Evolutionary conservation across 176 grass and related monocot species (phyloP), one percentile per base, ranked within the genome.

Genomic region (Aechmea fasciata): DNA sequence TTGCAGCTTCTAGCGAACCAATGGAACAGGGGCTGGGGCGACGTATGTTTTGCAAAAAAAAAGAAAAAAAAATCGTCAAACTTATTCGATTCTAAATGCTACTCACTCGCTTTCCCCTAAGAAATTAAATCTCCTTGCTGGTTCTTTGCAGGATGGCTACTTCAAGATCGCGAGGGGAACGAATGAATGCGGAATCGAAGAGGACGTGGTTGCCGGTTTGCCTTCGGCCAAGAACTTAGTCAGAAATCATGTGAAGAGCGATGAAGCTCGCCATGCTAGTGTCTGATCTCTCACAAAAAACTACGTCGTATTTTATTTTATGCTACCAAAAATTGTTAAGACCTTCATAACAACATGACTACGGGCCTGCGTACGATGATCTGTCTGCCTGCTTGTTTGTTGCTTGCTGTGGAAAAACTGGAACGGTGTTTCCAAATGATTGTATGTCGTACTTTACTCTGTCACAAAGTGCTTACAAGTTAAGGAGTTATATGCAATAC

Each of bases 1-100:
- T 70, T 90, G 74, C 86, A 97, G 93, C 84, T 97, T 66, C 93
- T 97, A 71, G 88, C 93, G 57, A 97, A 97, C 53, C 88, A 92
- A 68, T 92, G 93, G 93, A 96, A 97, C 64, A 89, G 79, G 77
- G 83, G 86, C 63, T 97, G 93, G 93, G 93, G 93, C 41, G 93
- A 97, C 70, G 93, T 92, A 85, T 83, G 93, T 90, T 73, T 11
- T 53, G 26, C 33, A 11, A 73, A 67, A 23, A 23, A 1, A 23
- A 11, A 73, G 63, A 23, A 23, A 1, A 23, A 23, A 23, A 69
- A 57, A 33, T 49, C 48, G 5, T 51, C 1, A 55, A 23, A 51
- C 73, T 26, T 9, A 17, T 67, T 65, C 9, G 57, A 51, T 23
- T 14, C 72, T 77, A 18, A 13, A 51, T 48, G 49, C 62, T 64